Percentiles rank a stretch among this genome's conserved stretches.
These are phyloP conservation scores for Termitomyces sp. DNA, from an alignment of 768 basidiomycete species.

Conservation along the genomic window DNA sequence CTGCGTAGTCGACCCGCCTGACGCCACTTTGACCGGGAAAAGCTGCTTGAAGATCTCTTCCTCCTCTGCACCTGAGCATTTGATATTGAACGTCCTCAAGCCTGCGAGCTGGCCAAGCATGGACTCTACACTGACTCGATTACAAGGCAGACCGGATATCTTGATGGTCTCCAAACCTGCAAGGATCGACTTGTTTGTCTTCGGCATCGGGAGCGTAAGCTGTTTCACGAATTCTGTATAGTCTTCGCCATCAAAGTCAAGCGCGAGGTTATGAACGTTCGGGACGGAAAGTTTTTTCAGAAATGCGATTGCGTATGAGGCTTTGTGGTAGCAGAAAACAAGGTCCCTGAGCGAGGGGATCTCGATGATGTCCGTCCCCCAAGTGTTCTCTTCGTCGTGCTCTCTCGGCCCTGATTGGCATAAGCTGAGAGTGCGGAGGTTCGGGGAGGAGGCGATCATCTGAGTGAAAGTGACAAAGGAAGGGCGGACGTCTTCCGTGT, in stretches of 20 bases:
- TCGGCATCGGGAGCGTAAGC: conserved; percentile 37
- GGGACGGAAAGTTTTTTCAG: conserved; percentile 37
- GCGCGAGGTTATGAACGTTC: conserved; percentile 35
- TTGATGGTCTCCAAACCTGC: conserved; percentile 48
- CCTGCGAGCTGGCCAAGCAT: conserved; percentile 48
- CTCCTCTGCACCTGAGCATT: conserved; percentile 27
- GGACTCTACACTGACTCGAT: conserved; percentile 22
- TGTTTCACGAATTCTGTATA: conserved; percentile 45
- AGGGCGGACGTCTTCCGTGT: conserved; percentile 60
- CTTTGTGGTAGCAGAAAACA: conserved; percentile 35
- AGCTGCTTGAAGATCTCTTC: conserved; percentile 26
- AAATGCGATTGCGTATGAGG: conserved; percentile 34
- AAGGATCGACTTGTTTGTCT: conserved; percentile 42
- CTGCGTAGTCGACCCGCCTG: conserved; percentile 8
- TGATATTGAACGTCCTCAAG: conserved; percentile 39
- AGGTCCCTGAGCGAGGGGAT: conserved; percentile 38
- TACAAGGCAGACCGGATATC: conserved; percentile 47
- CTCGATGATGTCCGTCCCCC: conserved; percentile 30
- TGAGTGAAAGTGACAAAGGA: conserved; percentile 47
- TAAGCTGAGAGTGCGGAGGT: conserved; percentile 50
- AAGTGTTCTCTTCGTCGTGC: conserved; percentile 28
- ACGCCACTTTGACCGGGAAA: conserved; percentile 5
- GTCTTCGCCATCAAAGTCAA: conserved; percentile 58
- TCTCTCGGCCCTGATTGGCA: conserved; percentile 55
- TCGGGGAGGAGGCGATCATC: conserved; percentile 51